Evolutionary conservation across 2,329 filamentous ascomycete species (phyloP), one percentile per base, ranked within the genome.

Genomic region (Hymenoscyphus occultus): DNA sequence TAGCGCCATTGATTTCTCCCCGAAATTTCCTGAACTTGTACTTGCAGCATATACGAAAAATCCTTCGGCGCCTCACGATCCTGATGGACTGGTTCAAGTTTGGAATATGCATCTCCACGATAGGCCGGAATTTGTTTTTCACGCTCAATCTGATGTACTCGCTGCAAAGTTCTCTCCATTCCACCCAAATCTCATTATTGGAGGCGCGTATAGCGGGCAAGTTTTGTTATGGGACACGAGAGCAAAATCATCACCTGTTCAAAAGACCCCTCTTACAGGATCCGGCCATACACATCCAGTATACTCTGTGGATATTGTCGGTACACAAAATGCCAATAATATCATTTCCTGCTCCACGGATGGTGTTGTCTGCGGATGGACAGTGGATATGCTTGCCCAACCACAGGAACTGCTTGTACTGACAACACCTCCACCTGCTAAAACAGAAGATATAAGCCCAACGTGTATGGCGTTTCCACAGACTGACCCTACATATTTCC

Each of bases 151-250:
- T 56, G 95, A 99, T 78, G 92, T 99, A 62, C 84, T 99, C 14
- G 91, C 93, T 0, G 95, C 95, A 69, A 96, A 95, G 71, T 99
- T 99, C 79, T 98, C 95, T n/a, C 95, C 95, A 0, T 97, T 97
- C 76, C 95, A 99, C 76, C 94, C 94, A 4, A 97, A 97, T 71
- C 84, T 99, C 62, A 96, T 99, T 73, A 88, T 99, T 67, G 95
- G 95, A 67, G 96, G 96, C 59, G 93, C 94, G 42, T 99, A 99
- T 79, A 96, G 92, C 66, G 95, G 95, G 6, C 96, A 99, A 78
- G 92, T 99, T 16, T 85, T 98, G 58, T 85, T 99, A 19, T 99
- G 95, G 95, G 96, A 99, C 75, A 99, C 93, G 12, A 90, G 95
- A 69, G 91, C 92, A 61, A 92, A 91, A 73, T 91, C 93, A 19